Conservation (phyloP, 805 yeast species). For the Myxozyma neglecta region DNA sequence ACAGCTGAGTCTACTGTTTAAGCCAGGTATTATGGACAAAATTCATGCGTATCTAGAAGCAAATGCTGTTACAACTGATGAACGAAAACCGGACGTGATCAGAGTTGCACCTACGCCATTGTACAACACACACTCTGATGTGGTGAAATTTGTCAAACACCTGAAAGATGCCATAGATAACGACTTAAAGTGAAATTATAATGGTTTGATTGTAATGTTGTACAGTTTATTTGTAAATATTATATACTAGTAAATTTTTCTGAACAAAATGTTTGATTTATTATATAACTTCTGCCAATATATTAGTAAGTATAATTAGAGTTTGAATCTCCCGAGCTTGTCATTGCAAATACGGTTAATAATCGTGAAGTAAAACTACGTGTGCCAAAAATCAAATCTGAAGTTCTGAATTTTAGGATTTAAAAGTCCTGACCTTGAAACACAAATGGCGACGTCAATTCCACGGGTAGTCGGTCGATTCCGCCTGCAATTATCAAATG, state of each 20-base stretch:
- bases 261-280: too few species aligned
- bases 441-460: neutral
- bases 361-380: too few species aligned
- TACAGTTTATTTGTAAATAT: neutral
- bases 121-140: constrained; percentile 74
- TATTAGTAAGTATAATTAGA: too few species aligned
- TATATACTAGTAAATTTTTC: too few species aligned
- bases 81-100: constrained; percentile 86
- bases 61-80: constrained; percentile 77
- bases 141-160: constrained; percentile 47
- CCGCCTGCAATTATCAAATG: neutral
- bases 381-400: too few species aligned
- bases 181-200: neutral
- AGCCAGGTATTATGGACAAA: constrained; percentile 62
- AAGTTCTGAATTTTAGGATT: too few species aligned
- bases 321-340: too few species aligned
- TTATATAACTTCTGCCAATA: too few species aligned
- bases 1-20: constrained; percentile 75
- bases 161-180: constrained; percentile 47
- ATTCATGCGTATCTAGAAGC: constrained; percentile 52
- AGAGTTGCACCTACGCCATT: constrained; percentile 85
- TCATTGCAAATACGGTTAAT: too few species aligned
- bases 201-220: neutral
- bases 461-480: neutral
- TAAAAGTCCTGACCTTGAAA: too few species aligned